Base-by-base conservation (phyloP, 192 early-diverging fungal genomes). In the Chytriomyces confervae region DNA sequence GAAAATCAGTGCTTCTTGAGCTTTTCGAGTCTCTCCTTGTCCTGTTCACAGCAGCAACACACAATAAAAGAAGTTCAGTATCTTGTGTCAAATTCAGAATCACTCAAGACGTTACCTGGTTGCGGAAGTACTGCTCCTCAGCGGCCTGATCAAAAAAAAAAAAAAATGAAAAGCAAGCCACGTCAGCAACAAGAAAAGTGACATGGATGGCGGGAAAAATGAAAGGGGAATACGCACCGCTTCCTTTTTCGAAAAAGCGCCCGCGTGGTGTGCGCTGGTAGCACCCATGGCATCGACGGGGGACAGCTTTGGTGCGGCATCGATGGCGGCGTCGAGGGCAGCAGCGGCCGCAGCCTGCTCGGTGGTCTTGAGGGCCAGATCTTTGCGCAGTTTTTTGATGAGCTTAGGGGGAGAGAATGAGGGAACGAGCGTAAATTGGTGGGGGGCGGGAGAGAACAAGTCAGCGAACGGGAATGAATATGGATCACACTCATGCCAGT, bases 11-110 rank as follows among this genome's bases (percentile, higher is more conserved):
- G 62, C 63, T 76, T 65, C n/a, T 48, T 29, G 44, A 66, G 74
- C 63, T 76, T 76, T 23, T 64, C 64, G 64, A 76, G 74, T 47
- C 66, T 76, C 46, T 76, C 74, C 63, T 76, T 76, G 74, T 76
- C 74, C 74, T 76, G 72, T 20, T 13, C 36, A 18, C 36, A 9
- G 63, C 43, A 47, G 43, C 46, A 44, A 9, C 18, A 45, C 7
- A 47, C n/a, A n/a, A 43, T 7, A 62, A 44, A 48, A 75, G 0
- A 9, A 75, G 62, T 20, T 20, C 11, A 46, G 50, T 5, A 57
- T 3, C 53, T 20, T 2, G 0, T 0, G 20, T 57, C 5, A 57
- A 68, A 10, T 68, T 46, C 44, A 9, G 44, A 11, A 68, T 8
- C 18, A 10, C 10, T 48, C 0, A 43, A 47, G 49, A 57, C 50